Percentiles rank a stretch among this genome's conserved stretches.
phyloP scores from a whole-genome alignment of 352 stramenopile species.

The Phytophthora cactorum region DNA sequence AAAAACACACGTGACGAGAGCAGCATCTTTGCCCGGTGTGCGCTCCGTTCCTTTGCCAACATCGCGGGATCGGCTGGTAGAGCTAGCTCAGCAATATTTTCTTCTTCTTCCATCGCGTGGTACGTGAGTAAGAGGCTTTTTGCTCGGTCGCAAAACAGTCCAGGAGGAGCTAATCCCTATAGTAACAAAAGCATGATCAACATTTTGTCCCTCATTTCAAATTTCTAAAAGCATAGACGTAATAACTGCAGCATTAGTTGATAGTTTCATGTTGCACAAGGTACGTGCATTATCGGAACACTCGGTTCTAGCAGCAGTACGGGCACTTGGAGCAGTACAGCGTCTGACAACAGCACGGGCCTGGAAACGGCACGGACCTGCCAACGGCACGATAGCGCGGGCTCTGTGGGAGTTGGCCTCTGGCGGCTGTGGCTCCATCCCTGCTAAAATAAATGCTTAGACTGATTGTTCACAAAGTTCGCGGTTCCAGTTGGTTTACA shows the following conservation, averaged over 20 bases:
- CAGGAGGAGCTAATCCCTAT: not conserved
- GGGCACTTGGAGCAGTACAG: not conserved
- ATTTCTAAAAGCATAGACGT: not conserved
- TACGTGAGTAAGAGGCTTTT: not conserved
- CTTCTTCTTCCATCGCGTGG: not conserved
- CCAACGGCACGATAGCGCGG: not conserved
- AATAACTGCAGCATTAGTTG: not conserved
- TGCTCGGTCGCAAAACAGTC: not conserved
- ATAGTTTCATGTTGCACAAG: not conserved
- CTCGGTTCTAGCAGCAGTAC: not conserved
- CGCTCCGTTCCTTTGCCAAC: not conserved
- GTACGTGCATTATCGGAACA: not conserved
- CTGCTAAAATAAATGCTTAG: not conserved
- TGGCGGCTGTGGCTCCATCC: not conserved
- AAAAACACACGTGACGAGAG: no score
- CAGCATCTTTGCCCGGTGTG: not conserved
- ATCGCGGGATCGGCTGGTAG: not conserved
- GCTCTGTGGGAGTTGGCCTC: not conserved
- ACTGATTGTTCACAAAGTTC: not conserved
- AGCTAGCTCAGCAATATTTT: not conserved
- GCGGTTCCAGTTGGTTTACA: not conserved
- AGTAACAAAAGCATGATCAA: not conserved
- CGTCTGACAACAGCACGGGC: not conserved
- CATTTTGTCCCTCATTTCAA: not conserved
- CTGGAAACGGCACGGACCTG: not conserved